These are phyloP conservation scores for Rachicladosporium sp. DNA, from an alignment of 2,329 filamentous ascomycete species.

Conservation along the genomic window DNA sequence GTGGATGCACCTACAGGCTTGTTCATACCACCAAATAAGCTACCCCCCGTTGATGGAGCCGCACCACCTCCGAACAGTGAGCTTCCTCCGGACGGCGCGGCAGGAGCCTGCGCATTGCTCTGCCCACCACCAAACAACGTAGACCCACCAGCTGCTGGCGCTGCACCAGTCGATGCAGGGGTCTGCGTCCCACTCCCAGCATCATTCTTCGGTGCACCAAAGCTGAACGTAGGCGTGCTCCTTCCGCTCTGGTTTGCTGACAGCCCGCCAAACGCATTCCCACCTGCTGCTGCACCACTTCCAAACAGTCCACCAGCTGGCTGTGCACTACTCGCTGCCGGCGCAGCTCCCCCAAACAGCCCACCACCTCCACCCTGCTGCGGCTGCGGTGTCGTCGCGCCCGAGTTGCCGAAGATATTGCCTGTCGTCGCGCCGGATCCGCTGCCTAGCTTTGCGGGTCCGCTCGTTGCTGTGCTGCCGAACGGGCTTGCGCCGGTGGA, in stretches of 20 bases:
- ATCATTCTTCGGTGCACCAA: constrained; percentile 9
- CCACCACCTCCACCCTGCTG: constrained; percentile 2
- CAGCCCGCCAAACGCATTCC: too few relatives aligned
- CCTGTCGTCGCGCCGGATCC: constrained; percentile 1
- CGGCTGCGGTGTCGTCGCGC: constrained; percentile 2
- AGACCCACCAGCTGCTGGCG: neutral
- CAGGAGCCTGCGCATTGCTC: constrained; percentile 1
- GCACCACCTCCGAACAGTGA: constrained; percentile 5
- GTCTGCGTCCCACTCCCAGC: constrained; percentile 2
- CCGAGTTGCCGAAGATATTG: neutral
- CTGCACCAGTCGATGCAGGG: neutral
- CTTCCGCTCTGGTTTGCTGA: constrained; percentile 1
- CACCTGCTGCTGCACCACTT: neutral
- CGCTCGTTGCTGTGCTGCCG: constrained; percentile 20
- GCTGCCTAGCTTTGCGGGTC: neutral
- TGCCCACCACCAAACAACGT: constrained; percentile 4
- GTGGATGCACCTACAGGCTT: too few relatives aligned
- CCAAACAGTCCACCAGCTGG: constrained; percentile 4
- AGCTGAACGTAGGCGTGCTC: constrained; percentile 6
- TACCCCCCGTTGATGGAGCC: neutral
- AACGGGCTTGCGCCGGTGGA: constrained; percentile 26
- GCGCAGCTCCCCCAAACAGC: constrained; percentile 5
- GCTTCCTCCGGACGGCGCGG: constrained; percentile 1
- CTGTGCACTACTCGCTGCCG: constrained; percentile 1
- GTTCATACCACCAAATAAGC: too few relatives aligned